Evolutionary conservation across 257 asterid genomes (phyloP).

Genomic region (Plectranthus barbatus): DNA sequence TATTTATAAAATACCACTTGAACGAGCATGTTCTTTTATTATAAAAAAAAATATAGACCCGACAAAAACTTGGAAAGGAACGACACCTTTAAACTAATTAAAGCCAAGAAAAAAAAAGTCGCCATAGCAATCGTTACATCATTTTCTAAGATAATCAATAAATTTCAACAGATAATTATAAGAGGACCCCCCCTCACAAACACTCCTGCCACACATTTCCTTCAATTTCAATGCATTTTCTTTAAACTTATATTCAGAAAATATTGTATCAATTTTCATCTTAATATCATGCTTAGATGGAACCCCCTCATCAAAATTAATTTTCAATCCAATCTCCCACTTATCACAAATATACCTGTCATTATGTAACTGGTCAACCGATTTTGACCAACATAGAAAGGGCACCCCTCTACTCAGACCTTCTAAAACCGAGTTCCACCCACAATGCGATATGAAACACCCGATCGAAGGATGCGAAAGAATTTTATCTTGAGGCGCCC

Average conservation of each 20-base stretch:
- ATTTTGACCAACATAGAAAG: conserved; percentile 33
- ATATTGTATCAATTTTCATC: too few species aligned
- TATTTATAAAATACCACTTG: too few species aligned
- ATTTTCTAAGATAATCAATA: conserved; percentile 4
- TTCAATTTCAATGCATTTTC: too few species aligned
- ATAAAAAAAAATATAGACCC: too few species aligned
- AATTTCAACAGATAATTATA: conserved; percentile 18
- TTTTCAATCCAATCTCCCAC: conserved; percentile 25
- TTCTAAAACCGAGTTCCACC: conserved; percentile 28
- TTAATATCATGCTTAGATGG: conserved; percentile 9
- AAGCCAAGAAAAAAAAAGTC: too few species aligned
- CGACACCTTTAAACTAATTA: too few species aligned
- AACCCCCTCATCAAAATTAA: conserved; percentile 21
- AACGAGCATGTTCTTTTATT: too few species aligned
- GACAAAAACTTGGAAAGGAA: too few species aligned
- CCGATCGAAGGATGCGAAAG: conserved; percentile 23
- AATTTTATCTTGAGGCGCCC: conserved; percentile 29
- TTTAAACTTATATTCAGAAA: too few species aligned
- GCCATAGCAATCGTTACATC: too few species aligned
- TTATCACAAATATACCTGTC: conserved; percentile 19
- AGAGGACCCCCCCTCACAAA: conserved; percentile 29
- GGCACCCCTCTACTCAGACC: conserved; percentile 26
- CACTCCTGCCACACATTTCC: too few species aligned
- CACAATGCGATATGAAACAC: conserved; percentile 31
- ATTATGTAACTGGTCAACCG: conserved; percentile 25